Conservation (phyloP, 2,329 filamentous ascomycete genomes). For the Didymella arachidicola region DNA sequence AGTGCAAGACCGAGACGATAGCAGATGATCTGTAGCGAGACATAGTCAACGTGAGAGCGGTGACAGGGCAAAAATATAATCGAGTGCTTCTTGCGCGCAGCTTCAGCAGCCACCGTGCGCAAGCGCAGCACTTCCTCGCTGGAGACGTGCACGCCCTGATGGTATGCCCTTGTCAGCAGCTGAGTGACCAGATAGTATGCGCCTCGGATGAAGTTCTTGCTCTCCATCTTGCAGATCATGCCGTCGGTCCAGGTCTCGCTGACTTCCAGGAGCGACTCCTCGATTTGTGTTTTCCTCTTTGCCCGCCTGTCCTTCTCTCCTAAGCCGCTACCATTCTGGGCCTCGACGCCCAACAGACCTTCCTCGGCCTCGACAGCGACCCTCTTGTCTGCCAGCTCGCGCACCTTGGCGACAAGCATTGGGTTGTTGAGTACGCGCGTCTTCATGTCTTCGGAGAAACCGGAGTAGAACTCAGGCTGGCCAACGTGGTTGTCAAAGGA, state of each 20-base stretch:
- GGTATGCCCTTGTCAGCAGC: constrained; percentile 88
- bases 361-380: constrained; percentile 79
- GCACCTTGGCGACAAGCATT: constrained; percentile 76
- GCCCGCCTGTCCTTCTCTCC: constrained; percentile 62
- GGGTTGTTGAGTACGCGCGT: constrained; percentile 75
- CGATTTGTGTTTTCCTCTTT: constrained; percentile 73
- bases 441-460: constrained; percentile 92
- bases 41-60: constrained; percentile 94
- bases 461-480: constrained; percentile 90
- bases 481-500: constrained; percentile 91
- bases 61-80: constrained; percentile 97
- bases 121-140: constrained; percentile 90
- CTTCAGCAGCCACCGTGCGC: constrained; percentile 80
- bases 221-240: constrained; percentile 99
- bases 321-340: constrained; percentile 27
- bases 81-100: constrained; percentile 86
- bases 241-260: constrained; percentile 86
- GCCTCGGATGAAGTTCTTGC: constrained; percentile 86
- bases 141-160: constrained; percentile 96
- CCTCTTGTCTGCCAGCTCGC: constrained; percentile 76
- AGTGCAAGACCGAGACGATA: constrained; percentile 89
- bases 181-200: constrained; percentile 92
- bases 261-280: constrained; percentile 77
- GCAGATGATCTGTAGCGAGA: constrained; percentile 93
- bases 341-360: constrained; percentile 59